Base-by-base conservation (phyloP, 208 protist genomes). In the Ichthyophonus hoferi region DNA sequence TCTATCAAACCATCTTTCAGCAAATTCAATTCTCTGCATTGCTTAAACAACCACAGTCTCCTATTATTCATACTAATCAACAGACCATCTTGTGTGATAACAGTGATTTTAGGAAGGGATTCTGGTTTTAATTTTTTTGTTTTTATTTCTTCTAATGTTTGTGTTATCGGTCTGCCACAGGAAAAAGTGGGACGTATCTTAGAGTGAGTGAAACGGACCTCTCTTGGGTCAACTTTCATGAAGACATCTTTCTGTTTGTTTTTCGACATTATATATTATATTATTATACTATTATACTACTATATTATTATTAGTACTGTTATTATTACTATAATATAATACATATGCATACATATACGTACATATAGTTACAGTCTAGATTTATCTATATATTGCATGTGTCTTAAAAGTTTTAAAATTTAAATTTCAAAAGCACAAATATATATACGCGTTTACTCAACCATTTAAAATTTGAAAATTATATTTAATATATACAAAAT, bases 181-280 rank as follows among this genome's bases (percentile, higher is more conserved):
- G 81, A 85, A 85, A 85, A 85, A n/a, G 81, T 85, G 41, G 81
- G 81, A 85, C 81, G 24, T 31, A 85, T 85, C 0, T 85, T 85
- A 7, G 81, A 85, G 33, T 85, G 81, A 14, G 81, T 85, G 0
- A 85, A 85, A 2, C 81, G 33, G 12, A 85, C 81, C 81, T 43
- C 81, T 17, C 14, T 42, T 14, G 81, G 81, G 38, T 85, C 81
- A 85, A 85, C 39, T 31, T 85, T 38, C 17, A 42, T 17, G 14
- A 85, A 85, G 40, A n/a, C 14, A 17, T 85, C 81, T 85, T 67
- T 67, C 7, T 7, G 14, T 24, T 67, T 67, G 50, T 67, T 67
- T 67, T 67, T 67, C 14, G 50, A 67, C 50, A 67, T 67, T 24
- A n/a, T 67, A 7, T 7, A 67, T 67, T 67, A 24, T n/a, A 67